Evolutionary conservation across 2,329 filamentous ascomycete genomes (phyloP).

Genomic region (Penicillium polonicum): DNA sequence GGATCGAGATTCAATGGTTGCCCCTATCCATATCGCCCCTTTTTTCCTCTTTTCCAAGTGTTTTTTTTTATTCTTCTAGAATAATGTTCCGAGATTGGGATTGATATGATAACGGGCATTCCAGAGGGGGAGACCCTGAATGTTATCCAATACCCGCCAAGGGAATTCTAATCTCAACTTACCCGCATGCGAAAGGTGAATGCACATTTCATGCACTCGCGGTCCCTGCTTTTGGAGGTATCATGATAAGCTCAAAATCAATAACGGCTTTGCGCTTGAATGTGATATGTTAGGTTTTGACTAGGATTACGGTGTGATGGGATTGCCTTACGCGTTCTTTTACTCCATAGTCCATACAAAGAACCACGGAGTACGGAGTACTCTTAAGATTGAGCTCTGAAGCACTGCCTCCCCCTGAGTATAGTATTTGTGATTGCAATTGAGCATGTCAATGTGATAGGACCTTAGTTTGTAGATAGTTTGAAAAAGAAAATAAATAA

Average conservation of each 20-base stretch:
- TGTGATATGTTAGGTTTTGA: slow-evolving; percentile 25
- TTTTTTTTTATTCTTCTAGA: neutral
- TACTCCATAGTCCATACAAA: neutral
- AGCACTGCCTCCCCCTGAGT: slow-evolving; percentile 7
- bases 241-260: slow-evolving; percentile 19
- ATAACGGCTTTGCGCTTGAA: slow-evolving; percentile 12
- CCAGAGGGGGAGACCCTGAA: slow-evolving; percentile 12
- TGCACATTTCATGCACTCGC: neutral
- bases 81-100: slow-evolving; percentile 14
- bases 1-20: slow-evolving; percentile 12
- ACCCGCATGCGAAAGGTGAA: slow-evolving; percentile 16
- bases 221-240: slow-evolving; percentile 9
- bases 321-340: slow-evolving; percentile 9
- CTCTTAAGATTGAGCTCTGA: neutral
- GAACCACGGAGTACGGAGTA: too few relatives aligned
- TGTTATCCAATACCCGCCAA: slow-evolving; percentile 6
- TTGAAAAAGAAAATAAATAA: neutral
- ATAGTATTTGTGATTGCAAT: neutral
- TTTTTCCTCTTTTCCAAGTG: neutral
- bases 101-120: slow-evolving; percentile 22
- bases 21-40: slow-evolving; percentile 12
- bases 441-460: slow-evolving; percentile 1
- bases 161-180: slow-evolving; percentile 8
- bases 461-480: neutral
- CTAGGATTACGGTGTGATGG: slow-evolving; percentile 9